Evolutionary conservation across 2,329 filamentous ascomycete genomes (phyloP).

Genomic region (Aspergillus costaricaensis): DNA sequence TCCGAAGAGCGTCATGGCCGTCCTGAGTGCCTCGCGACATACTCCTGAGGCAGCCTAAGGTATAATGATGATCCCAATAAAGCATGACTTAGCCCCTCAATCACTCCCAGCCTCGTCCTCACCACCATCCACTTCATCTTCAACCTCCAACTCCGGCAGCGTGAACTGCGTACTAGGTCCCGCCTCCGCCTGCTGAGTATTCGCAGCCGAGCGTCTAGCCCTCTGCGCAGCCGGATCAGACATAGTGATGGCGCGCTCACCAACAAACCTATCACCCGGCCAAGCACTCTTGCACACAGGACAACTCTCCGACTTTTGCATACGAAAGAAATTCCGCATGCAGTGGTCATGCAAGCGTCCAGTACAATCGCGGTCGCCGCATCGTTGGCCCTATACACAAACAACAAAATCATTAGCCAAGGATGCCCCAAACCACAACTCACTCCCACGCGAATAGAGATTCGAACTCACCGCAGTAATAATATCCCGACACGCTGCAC

Average conservation of each 20-base stretch:
- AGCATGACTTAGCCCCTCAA: neutral
- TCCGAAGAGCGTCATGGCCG: neutral
- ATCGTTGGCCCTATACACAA: slow-evolving; percentile 66
- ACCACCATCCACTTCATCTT: neutral
- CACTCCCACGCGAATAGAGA: neutral
- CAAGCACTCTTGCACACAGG: slow-evolving; percentile 58
- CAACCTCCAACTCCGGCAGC: neutral
- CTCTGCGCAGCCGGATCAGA: neutral
- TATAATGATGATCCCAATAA: too few relatives aligned
- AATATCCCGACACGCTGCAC: slow-evolving; percentile 84
- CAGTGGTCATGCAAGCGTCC: slow-evolving; percentile 78
- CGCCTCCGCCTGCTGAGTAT: neutral
- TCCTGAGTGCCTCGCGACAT: neutral
- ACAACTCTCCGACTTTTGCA: slow-evolving; percentile 63
- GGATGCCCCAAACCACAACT: neutral
- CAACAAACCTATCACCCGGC: slow-evolving; percentile 55
- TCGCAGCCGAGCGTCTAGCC: neutral
- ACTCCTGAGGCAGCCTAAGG: neutral
- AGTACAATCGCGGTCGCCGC: slow-evolving; percentile 66
- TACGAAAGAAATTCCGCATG: slow-evolving; percentile 70
- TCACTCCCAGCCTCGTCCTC: neutral
- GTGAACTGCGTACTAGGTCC: neutral
- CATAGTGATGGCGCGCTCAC: slow-evolving; percentile 22
- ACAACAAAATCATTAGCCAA: slow-evolving; percentile 7
- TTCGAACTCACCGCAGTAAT: slow-evolving; percentile 65